Conservation (phyloP, 306 rosid genomes). For the Vigna hirtella region DNA sequence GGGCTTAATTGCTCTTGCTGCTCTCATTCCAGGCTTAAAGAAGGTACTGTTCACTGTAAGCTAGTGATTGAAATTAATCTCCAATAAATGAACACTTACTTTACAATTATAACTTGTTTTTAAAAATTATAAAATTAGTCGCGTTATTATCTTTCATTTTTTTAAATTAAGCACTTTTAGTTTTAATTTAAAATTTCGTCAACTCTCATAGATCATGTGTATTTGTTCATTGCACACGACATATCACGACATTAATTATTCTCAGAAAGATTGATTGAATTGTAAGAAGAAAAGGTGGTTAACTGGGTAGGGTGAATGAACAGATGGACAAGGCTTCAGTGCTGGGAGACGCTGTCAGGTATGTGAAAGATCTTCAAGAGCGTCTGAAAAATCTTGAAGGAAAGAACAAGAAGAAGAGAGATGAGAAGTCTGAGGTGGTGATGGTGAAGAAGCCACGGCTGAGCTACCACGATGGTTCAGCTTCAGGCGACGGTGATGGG, state of each 20-base stretch:
- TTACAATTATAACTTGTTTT: no score
- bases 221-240: no score
- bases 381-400: conserved; percentile 66
- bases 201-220: no score
- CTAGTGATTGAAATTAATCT: neutral
- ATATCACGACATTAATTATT: no score
- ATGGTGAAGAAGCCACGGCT: conserved; percentile 49
- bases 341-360: conserved; percentile 70
- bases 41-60: conserved; percentile 53
- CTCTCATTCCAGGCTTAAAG: conserved; percentile 76
- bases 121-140: no score
- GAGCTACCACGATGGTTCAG: conserved; percentile 46
- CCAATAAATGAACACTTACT: no score
- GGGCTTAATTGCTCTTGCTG: conserved; percentile 74
- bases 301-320: neutral
- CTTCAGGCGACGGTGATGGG: conserved; percentile 47
- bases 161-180: no score
- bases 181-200: no score
- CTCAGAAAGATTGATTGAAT: no score
- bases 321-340: conserved; percentile 83
- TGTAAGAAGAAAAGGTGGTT: neutral
- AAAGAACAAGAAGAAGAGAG: conserved; percentile 60
- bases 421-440: conserved; percentile 56
- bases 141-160: no score
- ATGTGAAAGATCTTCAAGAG: conserved; percentile 70